Evolutionary conservation across 31 red algal species (phyloP), one percentile per base, ranked within the genome.

Genomic region (Asparagopsis taxiformis): DNA sequence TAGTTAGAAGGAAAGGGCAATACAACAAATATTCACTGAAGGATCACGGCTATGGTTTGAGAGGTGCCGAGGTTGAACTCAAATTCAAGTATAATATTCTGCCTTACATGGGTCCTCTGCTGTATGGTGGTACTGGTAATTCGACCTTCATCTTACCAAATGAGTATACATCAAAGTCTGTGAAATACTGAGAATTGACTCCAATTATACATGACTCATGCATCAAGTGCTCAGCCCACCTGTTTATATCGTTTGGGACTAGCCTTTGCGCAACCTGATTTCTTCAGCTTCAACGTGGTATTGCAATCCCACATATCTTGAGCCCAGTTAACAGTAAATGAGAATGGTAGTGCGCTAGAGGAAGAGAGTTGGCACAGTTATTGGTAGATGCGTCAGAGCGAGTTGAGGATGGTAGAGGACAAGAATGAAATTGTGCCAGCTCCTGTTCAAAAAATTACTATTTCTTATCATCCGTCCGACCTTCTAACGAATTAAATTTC

Each of bases 1-100:
- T 62, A 35, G 39, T 82, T 19, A 52, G 17, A 30, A 59, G 65
- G 26, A 71, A 51, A 39, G 57, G 57, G 5, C 77, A 82, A 53
- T 71, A 71, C 55, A 82, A 82, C 31, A 82, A 82, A 28, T 82
- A 82, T 53, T 71, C 65, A 1, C 53, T 82, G 38, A 82, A 82
- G 38, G 77, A 82, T 71, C 66, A 71, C 36, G 77, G 77, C 15
- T 71, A 62, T 30, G 77, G 62, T 22, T 62, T 82, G 37, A 35
- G 66, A 41, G 55, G 55, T 7, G 21, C 29, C 20, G 9, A 70
- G 1, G 55, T 82, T 25, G 46, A 41, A 4, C 33, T 82, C 31
- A 59, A 62, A 7, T 24, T 82, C 64, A 82, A 82, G 54, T 82
- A 82, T 38, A 71, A 70, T 39, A 71, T 82, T 24, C 55, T 82